These are phyloP conservation scores for Quercus wislizeni DNA, from an alignment of 306 rosid species.

Conservation along the genomic window DNA sequence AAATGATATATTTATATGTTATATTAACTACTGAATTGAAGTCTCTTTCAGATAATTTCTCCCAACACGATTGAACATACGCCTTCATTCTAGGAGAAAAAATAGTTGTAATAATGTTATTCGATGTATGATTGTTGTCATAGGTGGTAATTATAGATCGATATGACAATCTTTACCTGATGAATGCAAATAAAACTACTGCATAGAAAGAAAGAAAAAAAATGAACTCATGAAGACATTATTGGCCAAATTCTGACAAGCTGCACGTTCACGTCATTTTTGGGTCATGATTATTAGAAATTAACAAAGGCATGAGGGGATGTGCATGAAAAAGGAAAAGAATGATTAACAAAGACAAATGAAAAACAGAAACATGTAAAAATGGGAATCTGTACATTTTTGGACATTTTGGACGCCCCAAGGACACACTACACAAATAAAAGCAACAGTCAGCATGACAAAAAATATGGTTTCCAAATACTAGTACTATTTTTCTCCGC, in stretches of 20 bases:
- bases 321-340: conserved; percentile 29
- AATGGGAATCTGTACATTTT: conserved; percentile 20
- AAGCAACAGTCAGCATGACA: background rate
- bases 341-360: conserved; percentile 24
- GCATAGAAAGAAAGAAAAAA: background rate
- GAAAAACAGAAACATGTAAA: background rate
- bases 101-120: no score
- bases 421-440: background rate
- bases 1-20: no score
- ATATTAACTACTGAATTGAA: no score
- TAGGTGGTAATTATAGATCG: conserved; percentile 9
- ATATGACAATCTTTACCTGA: conserved; percentile 36
- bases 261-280: conserved; percentile 39
- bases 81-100: no score
- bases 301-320: conserved; percentile 29
- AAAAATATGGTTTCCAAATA: background rate
- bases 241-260: conserved; percentile 42
- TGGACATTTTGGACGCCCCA: conserved; percentile 10
- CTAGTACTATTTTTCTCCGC: background rate
- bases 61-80: no score
- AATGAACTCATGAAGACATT: conserved; percentile 21
- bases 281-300: conserved; percentile 30
- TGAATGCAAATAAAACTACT: conserved; percentile 15
- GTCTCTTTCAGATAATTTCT: no score
- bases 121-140: background rate